Evolutionary conservation across 176 grass and related monocot species (phyloP), one percentile per base, ranked within the genome.

Genomic region (Musa itinerans): DNA sequence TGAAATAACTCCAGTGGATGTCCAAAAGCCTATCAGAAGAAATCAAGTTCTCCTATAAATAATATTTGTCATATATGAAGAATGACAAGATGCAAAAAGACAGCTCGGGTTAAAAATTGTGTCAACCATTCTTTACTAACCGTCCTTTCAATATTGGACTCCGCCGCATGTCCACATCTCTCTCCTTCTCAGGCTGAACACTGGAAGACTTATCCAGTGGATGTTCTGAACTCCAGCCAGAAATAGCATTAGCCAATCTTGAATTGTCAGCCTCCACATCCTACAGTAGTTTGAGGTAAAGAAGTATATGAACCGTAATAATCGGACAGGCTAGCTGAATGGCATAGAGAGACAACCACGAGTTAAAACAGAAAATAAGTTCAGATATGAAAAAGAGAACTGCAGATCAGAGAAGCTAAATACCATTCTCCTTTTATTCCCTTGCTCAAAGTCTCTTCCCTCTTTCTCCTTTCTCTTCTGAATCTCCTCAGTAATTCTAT

Each of bases 221-320:
- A 25, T 64, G 59, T 24, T 76, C 78, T 75, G 78, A 82, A 83
- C 66, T 57, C 67, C 81, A 86, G 57, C 79, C 79, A 83, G 75
- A 73, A 80, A 76, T 27, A 79, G 53, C 84, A 79, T 82, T 67
- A 63, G 76, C 4, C 34, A 43, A 43, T 43, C 34, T 43, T 43
- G 34, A 43, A 6, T 43, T 90, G 77, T 54, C 52, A 76, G 65
- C 69, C 83, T 84, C 80, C 75, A 82, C 80, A 63, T 89, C 96
- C 96, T 99, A 94, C 88, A 98, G 86, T 89, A 73, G 78, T 90
- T 93, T 91, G 87, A 99, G 78, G 95, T 98, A 89, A 99, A 99
- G 87, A 99, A 89, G 20, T 82, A 90, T 86, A 89, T 89, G 87
- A 93, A 89, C 87, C 87, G 52, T 85, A 85, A 85, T 83, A 80